phyloP scores from a whole-genome alignment of 768 basidiomycete genomes.

The Phlegmacium glaucopus region DNA sequence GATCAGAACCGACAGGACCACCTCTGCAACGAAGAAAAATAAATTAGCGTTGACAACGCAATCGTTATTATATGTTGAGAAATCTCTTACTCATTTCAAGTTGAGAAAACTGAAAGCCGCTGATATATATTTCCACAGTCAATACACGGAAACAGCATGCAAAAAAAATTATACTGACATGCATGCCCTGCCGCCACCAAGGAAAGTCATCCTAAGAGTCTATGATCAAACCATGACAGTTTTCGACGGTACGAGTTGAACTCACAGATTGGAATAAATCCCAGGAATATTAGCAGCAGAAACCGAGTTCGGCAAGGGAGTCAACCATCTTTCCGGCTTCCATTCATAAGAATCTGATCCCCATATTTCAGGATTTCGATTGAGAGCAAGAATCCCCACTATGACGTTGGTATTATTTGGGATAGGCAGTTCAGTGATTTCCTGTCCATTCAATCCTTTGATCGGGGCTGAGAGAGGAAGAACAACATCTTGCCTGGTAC shows the following conservation, averaged over 20 bases:
- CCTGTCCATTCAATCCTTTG: constrained; percentile 16
- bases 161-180: constrained; percentile 27
- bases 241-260: neutral
- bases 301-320: constrained; percentile 19
- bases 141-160: neutral
- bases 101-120: constrained; percentile 16
- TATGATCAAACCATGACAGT: neutral
- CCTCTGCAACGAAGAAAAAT: no score
- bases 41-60: neutral
- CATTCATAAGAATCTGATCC: constrained; percentile 43
- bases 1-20: no score
- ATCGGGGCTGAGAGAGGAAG: constrained; percentile 20
- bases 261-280: constrained; percentile 37
- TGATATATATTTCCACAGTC: neutral
- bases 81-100: constrained; percentile 21
- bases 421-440: constrained; percentile 28
- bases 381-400: constrained; percentile 30
- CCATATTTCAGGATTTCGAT: constrained; percentile 40
- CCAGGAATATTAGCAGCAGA: constrained; percentile 37
- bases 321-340: constrained; percentile 48
- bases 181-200: constrained; percentile 40
- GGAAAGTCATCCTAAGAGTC: constrained; percentile 37
- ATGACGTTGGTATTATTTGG: constrained; percentile 30
- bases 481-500: constrained; percentile 16
- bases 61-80: neutral